These are phyloP conservation scores for Aspergillus coremiiformis DNA, from an alignment of 495 filamentous ascomycete species.

Conservation along the genomic window DNA sequence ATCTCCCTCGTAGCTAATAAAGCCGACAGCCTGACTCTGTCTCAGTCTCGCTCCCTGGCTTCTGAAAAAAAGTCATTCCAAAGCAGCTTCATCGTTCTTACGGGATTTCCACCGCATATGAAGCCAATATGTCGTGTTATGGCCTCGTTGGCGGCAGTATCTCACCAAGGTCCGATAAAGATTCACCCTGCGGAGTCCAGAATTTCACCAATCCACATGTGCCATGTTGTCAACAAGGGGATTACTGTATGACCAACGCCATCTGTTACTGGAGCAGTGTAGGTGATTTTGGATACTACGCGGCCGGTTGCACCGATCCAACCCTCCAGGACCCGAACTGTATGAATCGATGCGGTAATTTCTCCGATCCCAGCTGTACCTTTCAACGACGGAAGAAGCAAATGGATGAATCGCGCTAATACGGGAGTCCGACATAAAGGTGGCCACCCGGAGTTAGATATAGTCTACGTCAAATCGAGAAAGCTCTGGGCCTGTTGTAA, in stretches of 20 bases:
- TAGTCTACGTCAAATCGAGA: neutral
- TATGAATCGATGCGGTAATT: slow-evolving; percentile 7
- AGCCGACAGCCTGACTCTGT: no score
- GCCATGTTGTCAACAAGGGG: slow-evolving; percentile 6
- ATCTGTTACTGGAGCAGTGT: neutral
- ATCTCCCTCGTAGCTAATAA: no score
- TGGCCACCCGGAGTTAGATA: neutral
- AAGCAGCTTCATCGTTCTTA: no score
- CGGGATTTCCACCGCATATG: no score
- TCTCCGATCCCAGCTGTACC: no score
- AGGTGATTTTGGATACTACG: neutral
- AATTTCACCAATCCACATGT: slow-evolving; percentile 7
- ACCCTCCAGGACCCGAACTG: slow-evolving; percentile 3
- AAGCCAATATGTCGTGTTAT: slow-evolving; percentile 1
- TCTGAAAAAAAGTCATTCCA: no score
- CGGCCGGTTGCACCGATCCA: slow-evolving; percentile 6
- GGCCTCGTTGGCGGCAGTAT: neutral
- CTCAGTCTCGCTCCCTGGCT: no score
- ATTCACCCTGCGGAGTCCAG: slow-evolving; percentile 4
- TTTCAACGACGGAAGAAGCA: neutral
- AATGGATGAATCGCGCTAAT: neutral
- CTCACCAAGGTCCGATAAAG: neutral
- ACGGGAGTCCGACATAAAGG: neutral
- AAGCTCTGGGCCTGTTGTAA: slow-evolving; percentile 6
- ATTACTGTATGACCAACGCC: slow-evolving; percentile 10